phyloP scores from a whole-genome alignment of 2,329 filamentous ascomycete species.

The Magnaporthiopsis rhizophila region DNA sequence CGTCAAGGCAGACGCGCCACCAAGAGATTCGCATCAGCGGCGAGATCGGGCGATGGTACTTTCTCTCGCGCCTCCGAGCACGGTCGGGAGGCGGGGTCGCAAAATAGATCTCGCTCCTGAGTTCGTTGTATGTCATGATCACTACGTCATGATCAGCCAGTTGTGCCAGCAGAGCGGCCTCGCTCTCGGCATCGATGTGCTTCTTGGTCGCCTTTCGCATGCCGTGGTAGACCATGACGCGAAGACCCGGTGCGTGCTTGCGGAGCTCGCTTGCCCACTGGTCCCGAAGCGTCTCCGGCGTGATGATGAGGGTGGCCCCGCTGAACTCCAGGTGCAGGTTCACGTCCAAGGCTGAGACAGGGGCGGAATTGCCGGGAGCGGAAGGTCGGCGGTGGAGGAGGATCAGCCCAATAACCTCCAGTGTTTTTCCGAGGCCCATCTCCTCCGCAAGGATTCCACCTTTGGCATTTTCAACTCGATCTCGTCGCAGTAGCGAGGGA shows the following conservation, averaged over 20 bases:
- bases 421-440: constrained; percentile 76
- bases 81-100: constrained; percentile 63
- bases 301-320: constrained; percentile 53
- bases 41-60: constrained; percentile 59
- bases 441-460: constrained; percentile 70
- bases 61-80: constrained; percentile 54
- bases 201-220: background rate
- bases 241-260: constrained; percentile 49
- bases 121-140: constrained; percentile 58
- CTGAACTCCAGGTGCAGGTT: constrained; percentile 37
- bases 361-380: background rate
- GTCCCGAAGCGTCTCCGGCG: constrained; percentile 44
- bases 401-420: constrained; percentile 68
- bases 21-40: constrained; percentile 75
- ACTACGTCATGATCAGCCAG: constrained; percentile 53
- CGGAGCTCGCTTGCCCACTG: constrained; percentile 57
- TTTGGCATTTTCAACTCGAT: constrained; percentile 30
- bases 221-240: constrained; percentile 49
- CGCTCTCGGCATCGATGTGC: constrained; percentile 24
- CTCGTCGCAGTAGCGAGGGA: constrained; percentile 15
- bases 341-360: constrained; percentile 23
- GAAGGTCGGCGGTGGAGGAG: constrained; percentile 46
- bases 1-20: constrained; percentile 77
- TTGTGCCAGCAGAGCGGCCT: constrained; percentile 31
- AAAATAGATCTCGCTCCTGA: constrained; percentile 76